Evolutionary conservation across 2,329 filamentous ascomycete species (phyloP).

Genomic region (Exophiala mesophila): DNA sequence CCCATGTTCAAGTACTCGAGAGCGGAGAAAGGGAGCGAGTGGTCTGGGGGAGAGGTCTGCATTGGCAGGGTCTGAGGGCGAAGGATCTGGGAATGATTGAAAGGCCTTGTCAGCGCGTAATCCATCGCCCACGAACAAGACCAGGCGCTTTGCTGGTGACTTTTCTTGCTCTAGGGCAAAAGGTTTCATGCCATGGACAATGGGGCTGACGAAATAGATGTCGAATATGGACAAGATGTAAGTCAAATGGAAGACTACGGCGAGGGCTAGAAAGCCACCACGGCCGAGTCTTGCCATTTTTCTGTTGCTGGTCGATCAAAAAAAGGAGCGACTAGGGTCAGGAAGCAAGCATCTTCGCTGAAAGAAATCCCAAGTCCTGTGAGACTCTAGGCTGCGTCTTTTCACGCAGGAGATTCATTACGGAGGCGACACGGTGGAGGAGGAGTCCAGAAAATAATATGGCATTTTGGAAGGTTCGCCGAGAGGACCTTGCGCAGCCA

Average conservation of each 20-base stretch:
- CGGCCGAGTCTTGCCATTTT: slow-evolving; percentile 57
- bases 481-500: neutral
- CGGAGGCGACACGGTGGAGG: neutral
- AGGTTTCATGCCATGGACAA: slow-evolving; percentile 89
- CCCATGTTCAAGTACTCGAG: slow-evolving; percentile 77
- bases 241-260: slow-evolving; percentile 85
- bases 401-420: neutral
- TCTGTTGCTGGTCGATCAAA: neutral
- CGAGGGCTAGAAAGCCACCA: slow-evolving; percentile 79
- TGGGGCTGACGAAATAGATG: slow-evolving; percentile 96
- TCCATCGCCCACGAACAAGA: slow-evolving; percentile 95
- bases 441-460: slow-evolving; percentile 1
- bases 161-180: slow-evolving; percentile 60
- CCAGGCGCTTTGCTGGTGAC: slow-evolving; percentile 80
- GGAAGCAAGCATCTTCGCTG: neutral
- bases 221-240: slow-evolving; percentile 97
- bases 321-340: slow-evolving; percentile 23
- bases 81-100: slow-evolving; percentile 85
- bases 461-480: neutral
- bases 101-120: slow-evolving; percentile 97
- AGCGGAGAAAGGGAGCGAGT: slow-evolving; percentile 86
- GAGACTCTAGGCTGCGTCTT: too few relatives aligned
- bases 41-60: slow-evolving; percentile 66
- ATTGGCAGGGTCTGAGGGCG: slow-evolving; percentile 50
- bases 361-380: too few relatives aligned